Percentiles rank a stretch among this genome's conserved stretches.
Conservation (phyloP, 2,329 filamentous ascomycete species). For the Fusarium sp. region DNA sequence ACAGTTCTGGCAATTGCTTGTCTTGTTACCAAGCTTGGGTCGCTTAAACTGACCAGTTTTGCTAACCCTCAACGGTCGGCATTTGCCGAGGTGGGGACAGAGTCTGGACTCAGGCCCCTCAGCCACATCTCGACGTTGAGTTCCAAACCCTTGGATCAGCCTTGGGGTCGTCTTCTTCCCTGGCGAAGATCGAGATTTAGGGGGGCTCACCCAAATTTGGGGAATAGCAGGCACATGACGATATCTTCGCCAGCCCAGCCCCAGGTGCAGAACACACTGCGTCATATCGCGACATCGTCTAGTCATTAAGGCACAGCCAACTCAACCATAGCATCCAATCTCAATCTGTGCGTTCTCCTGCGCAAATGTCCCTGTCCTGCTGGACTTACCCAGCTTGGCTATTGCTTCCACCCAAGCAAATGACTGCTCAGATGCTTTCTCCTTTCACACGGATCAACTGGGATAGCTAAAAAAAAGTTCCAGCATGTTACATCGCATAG, state of each 20-base stretch:
- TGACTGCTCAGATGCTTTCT: slow-evolving; percentile 14
- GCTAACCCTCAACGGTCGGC: slow-evolving; percentile 28
- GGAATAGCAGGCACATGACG: slow-evolving; percentile 23
- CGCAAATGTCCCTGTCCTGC: background rate
- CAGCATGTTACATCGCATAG: slow-evolving; percentile 22
- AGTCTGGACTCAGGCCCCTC: slow-evolving; percentile 33
- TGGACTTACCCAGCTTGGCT: background rate
- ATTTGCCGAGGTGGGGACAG: slow-evolving; percentile 29
- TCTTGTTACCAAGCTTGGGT: background rate
- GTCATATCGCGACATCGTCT: background rate
- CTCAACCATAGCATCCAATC: background rate
- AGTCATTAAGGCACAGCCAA: background rate
- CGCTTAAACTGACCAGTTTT: background rate
- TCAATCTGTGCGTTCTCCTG: background rate
- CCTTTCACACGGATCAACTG: slow-evolving; percentile 2
- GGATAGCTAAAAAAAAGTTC: background rate
- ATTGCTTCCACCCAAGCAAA: background rate
- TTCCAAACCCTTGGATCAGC: slow-evolving; percentile 30
- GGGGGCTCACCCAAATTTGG: background rate
- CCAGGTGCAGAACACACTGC: background rate
- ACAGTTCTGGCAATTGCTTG: background rate
- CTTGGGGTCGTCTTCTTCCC: slow-evolving; percentile 12
- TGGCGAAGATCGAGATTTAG: slow-evolving; percentile 31
- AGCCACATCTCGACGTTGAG: slow-evolving; percentile 26
- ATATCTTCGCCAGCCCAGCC: background rate